phyloP scores from a whole-genome alignment of 768 basidiomycete genomes.

The Galerina sulciceps region DNA sequence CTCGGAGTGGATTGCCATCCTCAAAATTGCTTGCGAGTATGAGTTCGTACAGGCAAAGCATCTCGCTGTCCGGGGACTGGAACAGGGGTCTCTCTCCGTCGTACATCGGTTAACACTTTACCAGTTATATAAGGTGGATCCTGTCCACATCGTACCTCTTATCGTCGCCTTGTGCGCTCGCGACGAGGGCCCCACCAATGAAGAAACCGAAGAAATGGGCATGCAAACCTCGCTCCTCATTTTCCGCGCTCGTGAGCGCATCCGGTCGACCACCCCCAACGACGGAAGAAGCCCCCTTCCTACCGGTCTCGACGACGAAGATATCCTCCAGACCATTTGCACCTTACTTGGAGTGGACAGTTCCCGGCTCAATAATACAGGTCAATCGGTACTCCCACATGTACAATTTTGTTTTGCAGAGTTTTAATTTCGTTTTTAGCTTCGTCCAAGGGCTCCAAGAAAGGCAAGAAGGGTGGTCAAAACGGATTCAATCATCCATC shows the following conservation, averaged over 20 bases:
- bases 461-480: neutral
- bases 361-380: neutral
- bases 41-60: constrained; percentile 55
- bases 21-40: constrained; percentile 61
- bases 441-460: neutral
- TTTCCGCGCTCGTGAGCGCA: constrained; percentile 52
- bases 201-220: constrained; percentile 58
- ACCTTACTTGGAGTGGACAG: constrained; percentile 11
- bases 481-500: neutral
- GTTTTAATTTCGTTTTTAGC: neutral
- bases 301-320: constrained; percentile 11
- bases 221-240: constrained; percentile 55
- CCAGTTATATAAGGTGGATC: constrained; percentile 49
- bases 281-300: constrained; percentile 16
- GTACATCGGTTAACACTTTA: constrained; percentile 50
- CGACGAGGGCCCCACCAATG: constrained; percentile 50
- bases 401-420: neutral
- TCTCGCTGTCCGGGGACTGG: constrained; percentile 61
- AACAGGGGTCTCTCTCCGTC: constrained; percentile 22
- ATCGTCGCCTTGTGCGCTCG: constrained; percentile 57
- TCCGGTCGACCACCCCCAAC: constrained; percentile 29
- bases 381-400: constrained; percentile 8
- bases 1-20: constrained; percentile 60
- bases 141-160: constrained; percentile 49
- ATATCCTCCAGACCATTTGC: constrained; percentile 12